phyloP scores from a whole-genome alignment of 2,329 filamentous ascomycete genomes.

The Aspergillus fumigatus region DNA sequence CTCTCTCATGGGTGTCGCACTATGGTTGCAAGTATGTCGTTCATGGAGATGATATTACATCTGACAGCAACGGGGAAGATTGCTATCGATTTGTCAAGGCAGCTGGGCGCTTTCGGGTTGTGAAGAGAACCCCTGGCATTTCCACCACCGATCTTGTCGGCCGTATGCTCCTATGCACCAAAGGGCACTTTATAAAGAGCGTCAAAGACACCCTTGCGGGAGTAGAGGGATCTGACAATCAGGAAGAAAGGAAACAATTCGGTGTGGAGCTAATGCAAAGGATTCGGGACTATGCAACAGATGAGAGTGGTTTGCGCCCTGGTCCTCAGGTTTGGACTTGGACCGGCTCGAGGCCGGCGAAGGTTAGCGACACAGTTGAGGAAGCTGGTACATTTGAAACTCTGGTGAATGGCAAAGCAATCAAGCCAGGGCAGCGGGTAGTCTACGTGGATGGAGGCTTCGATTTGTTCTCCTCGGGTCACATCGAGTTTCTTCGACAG shows the following conservation, averaged over 20 bases:
- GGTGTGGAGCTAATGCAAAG: slow-evolving; percentile 69
- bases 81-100: slow-evolving; percentile 98
- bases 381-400: slow-evolving; percentile 63
- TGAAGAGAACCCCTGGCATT: slow-evolving; percentile 93
- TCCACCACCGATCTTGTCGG: slow-evolving; percentile 98
- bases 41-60: slow-evolving; percentile 95
- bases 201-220: slow-evolving; percentile 65
- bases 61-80: slow-evolving; percentile 86
- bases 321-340: slow-evolving; percentile 85
- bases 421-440: slow-evolving; percentile 72
- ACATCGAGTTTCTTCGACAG: slow-evolving; percentile 86
- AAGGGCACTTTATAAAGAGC: slow-evolving; percentile 84
- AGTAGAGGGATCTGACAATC: slow-evolving; percentile 65
- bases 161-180: slow-evolving; percentile 94
- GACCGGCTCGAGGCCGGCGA: slow-evolving; percentile 44
- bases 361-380: slow-evolving; percentile 41
- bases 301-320: slow-evolving; percentile 71
- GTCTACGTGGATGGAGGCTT: slow-evolving; percentile 97
- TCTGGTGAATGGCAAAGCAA: slow-evolving; percentile 66
- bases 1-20: slow-evolving; percentile 87
- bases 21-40: slow-evolving; percentile 95
- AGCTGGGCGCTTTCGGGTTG: slow-evolving; percentile 89
- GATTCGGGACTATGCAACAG: slow-evolving; percentile 81
- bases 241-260: slow-evolving; percentile 60
- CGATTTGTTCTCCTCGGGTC: slow-evolving; percentile 92